Conservation (phyloP, 495 filamentous ascomycete genomes). For the Xylaria flabelliformis region DNA sequence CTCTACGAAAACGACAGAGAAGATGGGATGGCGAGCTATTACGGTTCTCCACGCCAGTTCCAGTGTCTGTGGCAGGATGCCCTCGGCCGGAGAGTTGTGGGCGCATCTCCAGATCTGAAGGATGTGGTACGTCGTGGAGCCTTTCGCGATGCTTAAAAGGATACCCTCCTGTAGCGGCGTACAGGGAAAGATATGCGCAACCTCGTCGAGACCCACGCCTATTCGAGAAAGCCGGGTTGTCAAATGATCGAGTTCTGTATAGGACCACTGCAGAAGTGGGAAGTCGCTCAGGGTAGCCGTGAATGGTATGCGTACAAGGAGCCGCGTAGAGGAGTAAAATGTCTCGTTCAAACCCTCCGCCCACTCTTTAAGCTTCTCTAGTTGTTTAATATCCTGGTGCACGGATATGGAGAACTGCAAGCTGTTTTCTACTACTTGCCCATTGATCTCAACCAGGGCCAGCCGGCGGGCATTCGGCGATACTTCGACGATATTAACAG, state of each 20-base stretch:
- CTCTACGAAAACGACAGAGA: too few relatives aligned
- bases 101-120: too few relatives aligned
- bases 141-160: conserved; percentile 7
- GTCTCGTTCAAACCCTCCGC: background rate
- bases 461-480: conserved; percentile 50
- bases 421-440: conserved; percentile 26
- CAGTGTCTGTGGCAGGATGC: too few relatives aligned
- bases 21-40: too few relatives aligned
- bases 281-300: conserved; percentile 12
- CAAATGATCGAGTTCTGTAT: background rate
- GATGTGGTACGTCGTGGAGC: too few relatives aligned
- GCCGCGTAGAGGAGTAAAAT: background rate
- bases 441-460: conserved; percentile 60
- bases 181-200: conserved; percentile 47
- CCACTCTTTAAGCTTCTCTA: background rate
- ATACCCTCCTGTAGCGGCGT: conserved; percentile 16
- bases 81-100: too few relatives aligned
- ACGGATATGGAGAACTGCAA: conserved; percentile 1
- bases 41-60: too few relatives aligned
- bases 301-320: conserved; percentile 9
- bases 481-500: conserved; percentile 53
- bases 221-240: conserved; percentile 3
- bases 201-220: conserved; percentile 31
- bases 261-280: background rate
- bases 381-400: background rate